Evolutionary conservation across 148 eudicot species (phyloP).

Genomic region (Agrostemma githago): DNA sequence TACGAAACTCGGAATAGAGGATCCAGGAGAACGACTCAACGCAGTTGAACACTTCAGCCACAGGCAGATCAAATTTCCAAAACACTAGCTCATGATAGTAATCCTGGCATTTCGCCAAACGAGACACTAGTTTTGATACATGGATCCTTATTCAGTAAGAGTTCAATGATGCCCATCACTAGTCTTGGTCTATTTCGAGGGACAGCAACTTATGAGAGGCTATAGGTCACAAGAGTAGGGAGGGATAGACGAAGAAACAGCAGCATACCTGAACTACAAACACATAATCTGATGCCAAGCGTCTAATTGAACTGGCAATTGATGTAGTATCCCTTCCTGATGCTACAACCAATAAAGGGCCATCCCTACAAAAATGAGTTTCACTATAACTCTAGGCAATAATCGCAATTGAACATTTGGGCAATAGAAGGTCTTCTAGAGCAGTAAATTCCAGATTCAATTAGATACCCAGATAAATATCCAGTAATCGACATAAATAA

Average conservation of each 20-base stretch:
- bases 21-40: not conserved
- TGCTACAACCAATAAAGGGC: conserved; percentile 89
- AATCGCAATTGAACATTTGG: not conserved
- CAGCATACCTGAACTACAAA: conserved; percentile 91
- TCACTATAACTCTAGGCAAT: not conserved
- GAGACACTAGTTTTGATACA: not conserved
- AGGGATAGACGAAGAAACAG: not conserved
- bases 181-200: not conserved
- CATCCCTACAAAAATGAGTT: conserved; percentile 54
- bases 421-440: not conserved
- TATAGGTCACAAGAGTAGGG: not conserved
- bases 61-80: not conserved
- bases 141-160: not conserved
- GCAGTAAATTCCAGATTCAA: not conserved
- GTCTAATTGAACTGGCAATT: conserved; percentile 76
- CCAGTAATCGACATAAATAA: not conserved
- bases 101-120: not conserved
- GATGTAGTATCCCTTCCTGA: conserved; percentile 97
- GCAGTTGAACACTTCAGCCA: not conserved
- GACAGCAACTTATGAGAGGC: not conserved
- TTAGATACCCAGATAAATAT: not conserved
- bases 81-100: not conserved
- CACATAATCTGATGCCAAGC: conserved; percentile 76
- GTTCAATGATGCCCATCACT: conserved; percentile 7
- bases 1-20: not conserved